Conservation (phyloP, 345 rosid genomes). For the Eutrema yunnanense region DNA sequence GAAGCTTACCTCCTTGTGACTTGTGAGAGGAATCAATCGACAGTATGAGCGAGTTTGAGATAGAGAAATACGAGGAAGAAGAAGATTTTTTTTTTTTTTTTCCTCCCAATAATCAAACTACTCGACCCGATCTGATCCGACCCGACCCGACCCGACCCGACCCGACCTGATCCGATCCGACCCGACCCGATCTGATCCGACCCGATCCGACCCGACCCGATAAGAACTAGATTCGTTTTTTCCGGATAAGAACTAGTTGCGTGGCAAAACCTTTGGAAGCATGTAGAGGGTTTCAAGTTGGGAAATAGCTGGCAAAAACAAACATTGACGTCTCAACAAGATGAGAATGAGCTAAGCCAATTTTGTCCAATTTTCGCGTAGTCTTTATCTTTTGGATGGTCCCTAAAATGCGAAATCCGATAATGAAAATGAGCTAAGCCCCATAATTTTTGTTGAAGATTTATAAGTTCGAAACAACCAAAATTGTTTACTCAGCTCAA, state of each 20-base stretch:
- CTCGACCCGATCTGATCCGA: neutral
- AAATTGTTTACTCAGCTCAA: neutral
- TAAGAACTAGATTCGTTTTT: neutral
- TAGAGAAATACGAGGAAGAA: neutral
- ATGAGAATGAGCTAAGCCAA: constrained; percentile 4
- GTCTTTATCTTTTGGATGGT: constrained; percentile 20
- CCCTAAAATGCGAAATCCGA: constrained; percentile 1
- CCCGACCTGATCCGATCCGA: neutral
- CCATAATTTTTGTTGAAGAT: neutral
- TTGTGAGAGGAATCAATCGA: neutral
- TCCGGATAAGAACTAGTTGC: constrained; percentile 3
- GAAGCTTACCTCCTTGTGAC: constrained; percentile 1
- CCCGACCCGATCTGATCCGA: neutral
- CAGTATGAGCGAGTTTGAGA: neutral
- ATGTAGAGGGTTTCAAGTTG: constrained; percentile 8
- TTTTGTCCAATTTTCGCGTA: neutral
- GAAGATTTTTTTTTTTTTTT: neutral
- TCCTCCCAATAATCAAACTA: neutral
- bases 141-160: neutral
- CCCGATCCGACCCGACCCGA: neutral
- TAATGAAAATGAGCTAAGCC: neutral
- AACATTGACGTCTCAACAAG: constrained; percentile 11
- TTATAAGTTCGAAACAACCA: neutral
- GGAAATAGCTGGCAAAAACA: constrained; percentile 13
- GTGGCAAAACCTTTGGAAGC: constrained; percentile 21